Percentiles rank a stretch among this genome's conserved stretches.
These are phyloP conservation scores for Corchorus capsularis DNA, from an alignment of 345 rosid genomes.

Conservation along the genomic window DNA sequence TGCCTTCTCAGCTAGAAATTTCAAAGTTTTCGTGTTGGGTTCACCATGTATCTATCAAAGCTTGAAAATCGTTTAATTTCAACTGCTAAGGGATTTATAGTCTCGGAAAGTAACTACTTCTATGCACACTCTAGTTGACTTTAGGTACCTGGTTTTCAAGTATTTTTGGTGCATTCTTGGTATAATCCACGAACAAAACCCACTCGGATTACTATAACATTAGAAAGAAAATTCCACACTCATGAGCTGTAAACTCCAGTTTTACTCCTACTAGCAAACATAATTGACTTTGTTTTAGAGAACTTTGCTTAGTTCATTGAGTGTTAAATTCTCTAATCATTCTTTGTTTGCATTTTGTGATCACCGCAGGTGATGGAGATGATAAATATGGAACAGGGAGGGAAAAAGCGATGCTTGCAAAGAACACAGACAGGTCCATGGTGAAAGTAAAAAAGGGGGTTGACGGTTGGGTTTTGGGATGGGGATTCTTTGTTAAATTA, in stretches of 20 bases:
- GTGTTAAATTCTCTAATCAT: neutral
- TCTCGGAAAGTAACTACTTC: neutral
- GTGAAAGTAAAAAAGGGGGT: slow-evolving; percentile 40
- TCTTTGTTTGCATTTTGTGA: neutral
- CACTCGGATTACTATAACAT: too few species aligned
- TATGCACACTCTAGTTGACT: neutral
- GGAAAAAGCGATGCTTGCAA: slow-evolving; percentile 64
- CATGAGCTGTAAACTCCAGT: neutral
- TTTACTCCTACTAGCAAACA: neutral
- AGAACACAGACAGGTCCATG: slow-evolving; percentile 90
- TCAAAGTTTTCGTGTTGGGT: neutral
- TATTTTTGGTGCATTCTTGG: too few species aligned
- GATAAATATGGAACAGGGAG: slow-evolving; percentile 53
- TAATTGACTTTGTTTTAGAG: neutral
- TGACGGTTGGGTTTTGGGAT: neutral
- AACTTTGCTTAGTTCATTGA: neutral
- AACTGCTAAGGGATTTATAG: too few species aligned
- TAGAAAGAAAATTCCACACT: too few species aligned
- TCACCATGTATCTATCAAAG: neutral
- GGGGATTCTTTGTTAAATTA: slow-evolving; percentile 27
- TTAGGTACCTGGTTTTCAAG: too few species aligned
- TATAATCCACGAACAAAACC: too few species aligned
- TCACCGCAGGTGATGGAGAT: slow-evolving; percentile 60
- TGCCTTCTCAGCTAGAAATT: neutral
- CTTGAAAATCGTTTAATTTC: neutral